Base-by-base conservation (phyloP, 768 basidiomycete species). In the Phylloporus scabripes region DNA sequence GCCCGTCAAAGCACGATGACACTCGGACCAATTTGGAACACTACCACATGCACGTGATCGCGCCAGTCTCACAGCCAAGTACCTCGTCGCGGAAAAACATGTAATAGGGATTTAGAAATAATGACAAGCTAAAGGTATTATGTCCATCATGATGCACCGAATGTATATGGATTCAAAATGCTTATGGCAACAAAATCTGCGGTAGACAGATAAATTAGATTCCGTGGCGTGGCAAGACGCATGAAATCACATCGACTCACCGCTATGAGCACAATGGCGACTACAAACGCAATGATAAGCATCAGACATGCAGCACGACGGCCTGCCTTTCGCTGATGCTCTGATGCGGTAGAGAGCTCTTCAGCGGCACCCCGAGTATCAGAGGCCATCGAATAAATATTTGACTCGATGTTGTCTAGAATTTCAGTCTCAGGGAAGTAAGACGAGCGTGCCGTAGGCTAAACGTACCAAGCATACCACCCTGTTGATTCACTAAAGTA, bases 321-420 rank as follows among this genome's bases (percentile, higher is more conserved):
- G 12, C 95, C 95, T 2, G 96, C 96, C 65, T 83, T 95, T 41
- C 92, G 82, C 69, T 99, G 96, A 65, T 96, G 94, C 17, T 91
- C 91, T 48, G 87, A 83, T 4, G 96, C 96, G 14, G 87, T 87
- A 2, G 78, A 82, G 29, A 98, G 76, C 67, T 99, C 94, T 52
- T 87, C 83, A 1, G 87, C 81, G 12, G 93, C 95, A 33, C 82
- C 81, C 2, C 79, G 72, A 1, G 92, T 92, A 63, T 97, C 87
- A 26, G 78, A 78, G 0, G 85, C 83, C 45, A 97, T 86, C 0
- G 86, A 89, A 14, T 84, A 86, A 33, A 99, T 83, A 60, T 98
- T 98, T 34, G 83, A 81, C 65, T 96, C 92, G 61, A 99, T 95
- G 59, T 95, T 95, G 62, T 97, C 95, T 97, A 59, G 12, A 48